Base-by-base conservation (phyloP, 1,284 basidiomycete species). In the Hemileccinum hortonii region DNA sequence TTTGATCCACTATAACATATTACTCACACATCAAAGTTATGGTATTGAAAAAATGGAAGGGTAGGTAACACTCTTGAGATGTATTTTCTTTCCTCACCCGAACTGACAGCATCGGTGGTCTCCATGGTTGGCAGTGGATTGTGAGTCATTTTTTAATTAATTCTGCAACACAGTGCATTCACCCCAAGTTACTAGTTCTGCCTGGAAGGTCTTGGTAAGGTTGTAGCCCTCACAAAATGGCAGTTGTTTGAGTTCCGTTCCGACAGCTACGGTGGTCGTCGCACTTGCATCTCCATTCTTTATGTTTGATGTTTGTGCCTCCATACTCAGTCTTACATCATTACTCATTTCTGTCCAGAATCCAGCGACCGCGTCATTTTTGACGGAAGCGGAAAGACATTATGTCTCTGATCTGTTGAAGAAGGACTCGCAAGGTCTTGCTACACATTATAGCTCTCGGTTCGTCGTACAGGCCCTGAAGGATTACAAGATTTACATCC, bases 401-500 rank as follows among this genome's bases (percentile, higher is more conserved):
- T 58, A 67, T 29, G 59, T 77, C 8, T 41, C 69, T 5, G 49
- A 64, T 7, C 67, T 74, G 66, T 60, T 77, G 46, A 69, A 67
- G 47, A 67, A 69, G 49, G 75, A 77, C 52, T 49, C 61, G 6
- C 67, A 58, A 40, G 43, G 45, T 21, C 60, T 61, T 32, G 53
- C 60, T 16, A 61, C 60, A 16, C 60, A 65, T 39, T 75, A 71
- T 53, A 59, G 61, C 30, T 61, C 61, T 56, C 57, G 44, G 35
- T 72, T 71, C 50, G 61, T 77, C 43, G 63, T 66, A 58, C 69
- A 75, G 44, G 73, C 70, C 3, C 57, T 75, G 24, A 50, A 62
- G 32, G 75, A 77, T 43, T 74, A 70, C 64, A 76, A 76, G 60
- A 54, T 58, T 12, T 80, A 75, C 54, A 19, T 76, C 6, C 75